phyloP scores from a whole-genome alignment of 2,329 filamentous ascomycete species.

The Monilinia fructigena region DNA sequence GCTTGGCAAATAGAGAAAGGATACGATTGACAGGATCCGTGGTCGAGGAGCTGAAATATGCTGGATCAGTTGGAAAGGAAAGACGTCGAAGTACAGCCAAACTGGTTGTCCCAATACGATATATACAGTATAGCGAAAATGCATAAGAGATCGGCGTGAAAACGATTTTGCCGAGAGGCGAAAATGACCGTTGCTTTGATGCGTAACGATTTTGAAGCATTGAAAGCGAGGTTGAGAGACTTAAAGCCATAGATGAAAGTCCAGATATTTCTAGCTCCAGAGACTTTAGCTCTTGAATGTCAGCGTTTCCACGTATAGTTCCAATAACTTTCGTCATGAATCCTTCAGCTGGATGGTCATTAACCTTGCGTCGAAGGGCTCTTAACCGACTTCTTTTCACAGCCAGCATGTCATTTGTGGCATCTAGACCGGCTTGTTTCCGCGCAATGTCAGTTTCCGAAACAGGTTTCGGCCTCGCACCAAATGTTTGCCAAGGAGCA shows the following conservation, averaged over 20 bases:
- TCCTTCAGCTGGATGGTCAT: slow-evolving; percentile 48
- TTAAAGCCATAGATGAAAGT: slow-evolving; percentile 75
- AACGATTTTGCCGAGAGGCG: slow-evolving; percentile 62
- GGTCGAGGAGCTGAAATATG: slow-evolving; percentile 52
- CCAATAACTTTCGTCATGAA: slow-evolving; percentile 74
- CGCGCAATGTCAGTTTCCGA: slow-evolving; percentile 72
- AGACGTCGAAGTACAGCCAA: slow-evolving; percentile 64
- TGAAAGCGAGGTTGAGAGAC: slow-evolving; percentile 63
- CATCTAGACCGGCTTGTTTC: slow-evolving; percentile 75
- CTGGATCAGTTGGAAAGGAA: slow-evolving; percentile 43
- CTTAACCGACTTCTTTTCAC: slow-evolving; percentile 72
- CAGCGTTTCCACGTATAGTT: slow-evolving; percentile 62
- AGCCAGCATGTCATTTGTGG: slow-evolving; percentile 74
- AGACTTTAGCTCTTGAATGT: slow-evolving; percentile 57
- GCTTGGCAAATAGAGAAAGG: slow-evolving; percentile 74
- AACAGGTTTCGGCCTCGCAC: slow-evolving; percentile 61
- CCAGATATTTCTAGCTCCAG: slow-evolving; percentile 76
- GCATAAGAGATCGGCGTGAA: slow-evolving; percentile 60
- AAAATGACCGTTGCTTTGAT: slow-evolving; percentile 65
- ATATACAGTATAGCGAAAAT: slow-evolving; percentile 81
- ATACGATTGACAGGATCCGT: slow-evolving; percentile 83
- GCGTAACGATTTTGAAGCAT: slow-evolving; percentile 62
- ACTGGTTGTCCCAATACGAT: slow-evolving; percentile 72
- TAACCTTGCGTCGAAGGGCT: slow-evolving; percentile 64
- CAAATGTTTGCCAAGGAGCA: slow-evolving; percentile 81